A percentile compares a stretch with the other conserved stretches of the same genome.
These are phyloP conservation scores for Paramecium pentaurelia DNA, from an alignment of 73 alveolate species.

Conservation along the genomic window DNA sequence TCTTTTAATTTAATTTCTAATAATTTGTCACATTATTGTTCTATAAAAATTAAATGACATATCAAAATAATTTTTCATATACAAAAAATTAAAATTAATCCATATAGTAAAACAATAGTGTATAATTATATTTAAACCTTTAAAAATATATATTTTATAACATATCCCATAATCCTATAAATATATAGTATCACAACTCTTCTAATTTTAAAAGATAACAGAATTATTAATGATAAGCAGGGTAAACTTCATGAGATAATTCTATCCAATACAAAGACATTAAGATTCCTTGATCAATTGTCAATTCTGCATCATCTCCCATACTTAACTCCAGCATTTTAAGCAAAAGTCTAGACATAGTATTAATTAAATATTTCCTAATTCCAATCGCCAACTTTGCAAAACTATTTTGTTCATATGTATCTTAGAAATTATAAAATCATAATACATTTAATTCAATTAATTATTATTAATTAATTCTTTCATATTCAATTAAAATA, in stretches of 20 bases:
- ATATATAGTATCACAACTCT: constrained; percentile 7
- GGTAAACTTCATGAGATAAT: constrained; percentile 70
- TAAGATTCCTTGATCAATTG: constrained; percentile 77
- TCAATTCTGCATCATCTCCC: constrained; percentile 68
- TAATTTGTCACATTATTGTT: not conserved
- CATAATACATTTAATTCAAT: too few relatives aligned
- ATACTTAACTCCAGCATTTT: constrained; percentile 48
- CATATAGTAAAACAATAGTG: not conserved
- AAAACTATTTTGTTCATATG: constrained; percentile 18
- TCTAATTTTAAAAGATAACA: constrained; percentile 54
- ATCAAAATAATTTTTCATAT: not conserved
- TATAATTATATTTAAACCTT: not conserved
- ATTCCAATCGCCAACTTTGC: constrained; percentile 64
- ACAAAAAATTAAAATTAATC: not conserved
- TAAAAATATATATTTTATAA: too few relatives aligned
- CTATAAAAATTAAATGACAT: not conserved
- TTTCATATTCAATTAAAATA: too few relatives aligned
- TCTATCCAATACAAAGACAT: constrained; percentile 68
- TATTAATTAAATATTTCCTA: constrained; percentile 70
- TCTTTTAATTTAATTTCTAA: not conserved
- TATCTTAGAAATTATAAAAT: not conserved
- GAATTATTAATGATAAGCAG: constrained; percentile 69
- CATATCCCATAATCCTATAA: not conserved
- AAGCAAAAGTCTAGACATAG: constrained; percentile 65
- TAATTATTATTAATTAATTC: too few relatives aligned